Evolutionary conservation across 2,329 filamentous ascomycete genomes (phyloP).

Genomic region (Hypoxylon sp.): DNA sequence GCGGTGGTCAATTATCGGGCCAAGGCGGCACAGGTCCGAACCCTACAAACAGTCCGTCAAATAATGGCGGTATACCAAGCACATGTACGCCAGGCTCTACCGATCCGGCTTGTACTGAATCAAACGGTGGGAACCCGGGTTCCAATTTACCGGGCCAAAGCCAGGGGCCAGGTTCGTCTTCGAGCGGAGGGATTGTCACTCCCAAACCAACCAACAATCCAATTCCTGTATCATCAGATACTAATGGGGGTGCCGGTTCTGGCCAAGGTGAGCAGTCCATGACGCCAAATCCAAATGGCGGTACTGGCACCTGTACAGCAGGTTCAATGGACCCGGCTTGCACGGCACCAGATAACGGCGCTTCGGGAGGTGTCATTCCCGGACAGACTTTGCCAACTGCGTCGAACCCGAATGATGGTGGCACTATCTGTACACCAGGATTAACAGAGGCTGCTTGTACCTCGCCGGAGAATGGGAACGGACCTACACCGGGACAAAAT

Average conservation of each 20-base stretch:
- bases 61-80: constrained; percentile 4
- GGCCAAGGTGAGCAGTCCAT: constrained; percentile 27
- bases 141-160: constrained; percentile 17
- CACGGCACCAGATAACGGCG: neutral
- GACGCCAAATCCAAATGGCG: constrained; percentile 3
- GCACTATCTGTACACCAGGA: constrained; percentile 16
- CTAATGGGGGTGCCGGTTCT: constrained; percentile 20
- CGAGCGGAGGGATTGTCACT: constrained; percentile 11
- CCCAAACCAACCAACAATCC: constrained; percentile 6
- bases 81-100: constrained; percentile 25
- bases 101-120: constrained; percentile 15
- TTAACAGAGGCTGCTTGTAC: constrained; percentile 37
- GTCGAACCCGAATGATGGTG: constrained; percentile 18
- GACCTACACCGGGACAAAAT: constrained; percentile 17
- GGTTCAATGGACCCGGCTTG: constrained; percentile 22
- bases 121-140: constrained; percentile 15
- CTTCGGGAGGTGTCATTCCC: constrained; percentile 22
- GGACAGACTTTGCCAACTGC: constrained; percentile 33
- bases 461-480: constrained; percentile 26
- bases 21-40: constrained; percentile 8
- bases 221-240: too few species aligned
- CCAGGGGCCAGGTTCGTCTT: constrained; percentile 17
- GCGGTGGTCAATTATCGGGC: constrained; percentile 9
- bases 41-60: constrained; percentile 3
- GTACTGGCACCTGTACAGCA: constrained; percentile 14